A percentile compares a stretch with the other conserved stretches of the same genome.
These are phyloP conservation scores for Cordyceps sp. DNA, from an alignment of 2,329 filamentous ascomycete genomes.

Conservation along the genomic window DNA sequence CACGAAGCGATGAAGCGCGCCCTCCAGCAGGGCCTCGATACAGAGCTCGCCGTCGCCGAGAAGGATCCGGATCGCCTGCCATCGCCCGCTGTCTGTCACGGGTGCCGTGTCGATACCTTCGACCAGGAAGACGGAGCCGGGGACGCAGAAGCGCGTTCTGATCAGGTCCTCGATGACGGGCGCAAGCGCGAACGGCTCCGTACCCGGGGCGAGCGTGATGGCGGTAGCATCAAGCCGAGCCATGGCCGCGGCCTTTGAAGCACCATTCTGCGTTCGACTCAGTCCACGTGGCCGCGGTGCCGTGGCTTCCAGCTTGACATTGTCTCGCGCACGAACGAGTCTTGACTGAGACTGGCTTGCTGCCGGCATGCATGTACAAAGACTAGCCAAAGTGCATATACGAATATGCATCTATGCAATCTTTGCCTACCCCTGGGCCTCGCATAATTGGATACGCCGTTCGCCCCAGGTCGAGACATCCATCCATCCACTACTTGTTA, in stretches of 20 bases:
- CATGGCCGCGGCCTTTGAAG: slow-evolving; percentile 5
- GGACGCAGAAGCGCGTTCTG: slow-evolving; percentile 27
- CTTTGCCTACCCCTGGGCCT: slow-evolving; percentile 10
- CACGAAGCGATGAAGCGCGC: slow-evolving; percentile 30
- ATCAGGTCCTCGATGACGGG: slow-evolving; percentile 31
- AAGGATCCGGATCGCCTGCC: slow-evolving; percentile 28
- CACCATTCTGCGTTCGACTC: neutral
- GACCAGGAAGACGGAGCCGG: slow-evolving; percentile 32
- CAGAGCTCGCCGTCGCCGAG: slow-evolving; percentile 36
- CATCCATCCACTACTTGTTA: neutral
- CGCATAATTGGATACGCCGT: no score
- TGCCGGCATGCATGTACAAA: neutral
- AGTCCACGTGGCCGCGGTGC: no score
- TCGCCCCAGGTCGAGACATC: no score
- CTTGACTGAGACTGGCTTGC: no score
- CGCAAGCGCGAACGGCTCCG: slow-evolving; percentile 11
- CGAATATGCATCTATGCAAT: slow-evolving; percentile 10
- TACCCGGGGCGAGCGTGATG: slow-evolving; percentile 8
- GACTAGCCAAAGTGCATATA: neutral
- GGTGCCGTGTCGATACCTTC: slow-evolving; percentile 23
- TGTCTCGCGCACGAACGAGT: no score
- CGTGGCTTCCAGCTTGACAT: no score
- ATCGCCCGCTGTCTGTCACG: slow-evolving; percentile 17
- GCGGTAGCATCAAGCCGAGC: slow-evolving; percentile 11
- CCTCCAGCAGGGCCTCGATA: slow-evolving; percentile 32